Evolutionary conservation across 2,329 filamentous ascomycete species (phyloP).

Genomic region (Pleochaeta shiraiana): DNA sequence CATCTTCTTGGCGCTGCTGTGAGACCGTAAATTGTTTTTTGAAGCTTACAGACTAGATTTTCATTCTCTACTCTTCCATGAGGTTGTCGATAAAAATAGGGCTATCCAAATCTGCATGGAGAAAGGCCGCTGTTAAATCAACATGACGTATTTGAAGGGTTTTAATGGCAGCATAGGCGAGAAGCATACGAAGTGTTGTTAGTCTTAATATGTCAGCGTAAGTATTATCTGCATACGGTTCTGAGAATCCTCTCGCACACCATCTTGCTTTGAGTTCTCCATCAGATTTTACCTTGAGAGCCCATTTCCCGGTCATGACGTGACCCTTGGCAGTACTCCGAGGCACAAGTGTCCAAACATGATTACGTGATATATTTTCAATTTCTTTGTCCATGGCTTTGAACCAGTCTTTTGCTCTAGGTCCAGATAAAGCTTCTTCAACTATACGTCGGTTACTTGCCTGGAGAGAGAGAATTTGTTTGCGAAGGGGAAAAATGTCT

Average conservation of each 20-base stretch:
- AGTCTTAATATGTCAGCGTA: neutral
- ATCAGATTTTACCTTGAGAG: neutral
- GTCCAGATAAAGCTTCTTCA: too few relatives aligned
- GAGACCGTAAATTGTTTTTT: neutral
- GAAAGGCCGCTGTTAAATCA: neutral
- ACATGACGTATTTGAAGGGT: neutral
- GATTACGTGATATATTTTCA: neutral
- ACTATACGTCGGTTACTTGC: too few relatives aligned
- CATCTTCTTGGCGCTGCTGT: too few relatives aligned
- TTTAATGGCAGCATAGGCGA: neutral
- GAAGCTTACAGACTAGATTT: neutral
- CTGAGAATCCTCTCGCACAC: neutral
- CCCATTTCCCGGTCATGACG: neutral
- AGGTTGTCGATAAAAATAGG: neutral
- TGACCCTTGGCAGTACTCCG: neutral
- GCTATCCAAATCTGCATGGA: neutral
- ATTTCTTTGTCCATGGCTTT: neutral
- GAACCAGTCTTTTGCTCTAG: neutral
- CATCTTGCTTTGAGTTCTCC: constrained; percentile 1
- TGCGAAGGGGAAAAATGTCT: too few relatives aligned
- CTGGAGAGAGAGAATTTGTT: too few relatives aligned
- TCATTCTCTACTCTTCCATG: neutral
- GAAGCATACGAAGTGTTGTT: neutral
- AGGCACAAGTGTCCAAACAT: neutral
- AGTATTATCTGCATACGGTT: neutral